phyloP scores from a whole-genome alignment of 345 rosid species.

The Brassica juncea region DNA sequence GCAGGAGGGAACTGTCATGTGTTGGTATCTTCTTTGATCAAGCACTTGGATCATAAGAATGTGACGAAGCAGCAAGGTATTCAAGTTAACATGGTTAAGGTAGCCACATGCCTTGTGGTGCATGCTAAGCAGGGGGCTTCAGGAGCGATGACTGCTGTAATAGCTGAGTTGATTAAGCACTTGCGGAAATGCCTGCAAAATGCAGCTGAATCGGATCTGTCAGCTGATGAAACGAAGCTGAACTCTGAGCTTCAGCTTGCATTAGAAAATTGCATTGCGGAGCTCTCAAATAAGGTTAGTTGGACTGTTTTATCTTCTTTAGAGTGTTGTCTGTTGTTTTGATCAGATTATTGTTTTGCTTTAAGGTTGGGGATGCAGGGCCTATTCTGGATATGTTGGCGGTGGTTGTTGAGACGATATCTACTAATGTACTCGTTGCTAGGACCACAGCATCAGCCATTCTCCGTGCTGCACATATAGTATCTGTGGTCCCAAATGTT shows the following conservation, averaged over 20 bases:
- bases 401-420: conserved; percentile 70
- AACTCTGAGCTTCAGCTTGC: conserved; percentile 66
- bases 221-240: conserved; percentile 45
- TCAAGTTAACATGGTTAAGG: conserved; percentile 63
- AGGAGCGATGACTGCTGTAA: conserved; percentile 60
- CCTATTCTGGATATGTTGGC: conserved; percentile 89
- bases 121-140: conserved; percentile 70
- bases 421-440: conserved; percentile 55
- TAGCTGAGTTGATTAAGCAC: conserved; percentile 76
- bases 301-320: background rate
- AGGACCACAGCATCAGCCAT: conserved; percentile 70
- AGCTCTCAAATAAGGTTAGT: conserved; percentile 73
- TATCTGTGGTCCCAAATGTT: conserved; percentile 70
- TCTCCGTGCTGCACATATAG: conserved; percentile 61
- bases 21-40: conserved; percentile 68
- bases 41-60: conserved; percentile 92
- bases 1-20: conserved; percentile 78
- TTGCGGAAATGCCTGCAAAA: conserved; percentile 78
- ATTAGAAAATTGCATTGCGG: conserved; percentile 71
- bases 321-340: background rate
- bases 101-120: conserved; percentile 58
- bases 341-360: background rate
- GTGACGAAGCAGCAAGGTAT: conserved; percentile 59
- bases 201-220: conserved; percentile 51
- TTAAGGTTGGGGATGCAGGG: conserved; percentile 86